A percentile compares a stretch with the other conserved stretches of the same genome.
Evolutionary conservation across 2,329 filamentous ascomycete genomes (phyloP).

Genomic region (Fonsecaea erecta): DNA sequence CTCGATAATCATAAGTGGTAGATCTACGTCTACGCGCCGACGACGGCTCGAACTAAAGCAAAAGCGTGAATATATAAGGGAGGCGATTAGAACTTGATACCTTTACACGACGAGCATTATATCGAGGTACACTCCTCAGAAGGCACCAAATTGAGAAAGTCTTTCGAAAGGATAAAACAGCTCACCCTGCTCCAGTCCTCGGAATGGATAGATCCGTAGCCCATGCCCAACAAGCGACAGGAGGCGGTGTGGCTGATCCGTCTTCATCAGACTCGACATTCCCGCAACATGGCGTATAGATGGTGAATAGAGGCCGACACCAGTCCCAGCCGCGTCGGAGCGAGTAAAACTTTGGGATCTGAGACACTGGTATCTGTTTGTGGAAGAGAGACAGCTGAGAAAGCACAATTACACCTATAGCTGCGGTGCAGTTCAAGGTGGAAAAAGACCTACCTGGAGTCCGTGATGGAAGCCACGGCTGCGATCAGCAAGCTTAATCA

Average conservation of each 20-base stretch:
- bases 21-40: background rate
- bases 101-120: background rate
- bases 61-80: background rate
- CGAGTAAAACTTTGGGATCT: background rate
- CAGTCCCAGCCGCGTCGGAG: background rate
- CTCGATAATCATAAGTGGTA: slow-evolving; percentile 1
- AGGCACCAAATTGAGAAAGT: background rate
- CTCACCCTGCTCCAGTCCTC: background rate
- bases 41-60: background rate
- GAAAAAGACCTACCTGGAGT: background rate
- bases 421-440: background rate
- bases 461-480: background rate
- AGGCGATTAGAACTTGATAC: background rate
- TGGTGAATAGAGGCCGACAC: background rate
- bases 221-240: background rate
- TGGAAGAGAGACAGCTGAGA: background rate
- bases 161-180: background rate
- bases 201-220: background rate
- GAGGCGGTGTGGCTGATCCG: background rate
- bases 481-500: background rate
- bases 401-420: background rate
- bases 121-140: background rate
- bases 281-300: background rate
- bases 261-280: background rate
- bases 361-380: background rate